Conservation (phyloP, 768 basidiomycete species). For the Hortiboletus campestris region DNA sequence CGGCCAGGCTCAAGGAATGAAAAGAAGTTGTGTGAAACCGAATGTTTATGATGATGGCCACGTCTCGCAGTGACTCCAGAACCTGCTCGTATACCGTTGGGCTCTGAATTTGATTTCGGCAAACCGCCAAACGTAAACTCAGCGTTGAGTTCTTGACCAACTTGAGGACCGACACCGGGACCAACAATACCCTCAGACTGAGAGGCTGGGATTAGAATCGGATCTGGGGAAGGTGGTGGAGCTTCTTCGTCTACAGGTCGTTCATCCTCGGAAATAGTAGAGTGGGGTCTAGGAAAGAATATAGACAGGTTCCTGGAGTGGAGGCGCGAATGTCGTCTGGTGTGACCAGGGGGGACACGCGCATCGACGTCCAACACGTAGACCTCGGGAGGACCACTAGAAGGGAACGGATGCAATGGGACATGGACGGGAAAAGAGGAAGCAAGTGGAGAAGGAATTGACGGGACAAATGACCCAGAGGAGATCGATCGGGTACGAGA, state of each 20-base stretch:
- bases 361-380: slow-evolving; percentile 14
- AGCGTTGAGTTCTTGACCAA: slow-evolving; percentile 43
- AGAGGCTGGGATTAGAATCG: slow-evolving; percentile 40
- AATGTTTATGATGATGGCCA: slow-evolving; percentile 92
- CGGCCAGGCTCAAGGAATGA: slow-evolving; percentile 85
- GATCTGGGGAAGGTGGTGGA: slow-evolving; percentile 47
- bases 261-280: slow-evolving; percentile 69
- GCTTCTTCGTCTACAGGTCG: slow-evolving; percentile 44
- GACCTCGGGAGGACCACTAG: slow-evolving; percentile 18
- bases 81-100: slow-evolving; percentile 9
- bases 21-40: slow-evolving; percentile 92
- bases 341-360: slow-evolving; percentile 25
- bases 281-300: slow-evolving; percentile 76
- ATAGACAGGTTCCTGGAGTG: slow-evolving; percentile 91
- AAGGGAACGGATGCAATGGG: slow-evolving; percentile 27
- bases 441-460: slow-evolving; percentile 28
- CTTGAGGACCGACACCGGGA: slow-evolving; percentile 26
- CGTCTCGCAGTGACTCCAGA: slow-evolving; percentile 36
- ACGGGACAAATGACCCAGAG: slow-evolving; percentile 28
- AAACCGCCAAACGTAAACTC: slow-evolving; percentile 67
- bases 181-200: slow-evolving; percentile 29
- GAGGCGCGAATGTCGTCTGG: slow-evolving; percentile 61
- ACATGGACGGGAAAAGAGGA: slow-evolving; percentile 28
- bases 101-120: slow-evolving; percentile 29
- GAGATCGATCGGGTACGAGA: slow-evolving; percentile 35